These are phyloP conservation scores for Phaseolus coccineus DNA, from an alignment of 331 rosid species.

Conservation along the genomic window DNA sequence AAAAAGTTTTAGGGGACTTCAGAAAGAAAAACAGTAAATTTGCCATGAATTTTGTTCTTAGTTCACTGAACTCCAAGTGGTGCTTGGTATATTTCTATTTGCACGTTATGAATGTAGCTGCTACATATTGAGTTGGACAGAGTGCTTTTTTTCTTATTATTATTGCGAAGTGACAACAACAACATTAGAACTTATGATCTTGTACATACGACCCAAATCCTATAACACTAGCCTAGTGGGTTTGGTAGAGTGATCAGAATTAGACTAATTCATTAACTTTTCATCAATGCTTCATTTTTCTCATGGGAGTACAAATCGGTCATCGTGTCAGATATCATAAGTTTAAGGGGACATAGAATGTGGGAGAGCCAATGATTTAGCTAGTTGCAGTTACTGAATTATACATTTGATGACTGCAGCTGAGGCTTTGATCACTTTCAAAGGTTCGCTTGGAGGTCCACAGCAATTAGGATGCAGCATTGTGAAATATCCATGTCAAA, in stretches of 20 bases:
- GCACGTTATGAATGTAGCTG: constrained; percentile 7
- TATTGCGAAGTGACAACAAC: not conserved
- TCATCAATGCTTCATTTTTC: constrained; percentile 11
- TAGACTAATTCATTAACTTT: not conserved
- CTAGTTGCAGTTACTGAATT: constrained; percentile 4
- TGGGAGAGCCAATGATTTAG: not conserved
- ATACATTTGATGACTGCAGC: constrained; percentile 45
- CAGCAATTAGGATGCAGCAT: constrained; percentile 43
- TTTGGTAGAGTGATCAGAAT: not conserved
- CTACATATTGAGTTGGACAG: constrained; percentile 14
- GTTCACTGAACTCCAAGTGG: constrained; percentile 11
- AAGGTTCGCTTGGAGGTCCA: constrained; percentile 41
- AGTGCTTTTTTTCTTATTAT: not conserved
- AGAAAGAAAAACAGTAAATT: not conserved
- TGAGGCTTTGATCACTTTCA: constrained; percentile 61
- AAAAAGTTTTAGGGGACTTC: constrained; percentile 11
- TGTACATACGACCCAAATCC: not conserved
- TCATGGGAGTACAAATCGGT: not conserved
- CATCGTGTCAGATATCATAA: not conserved
- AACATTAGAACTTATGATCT: not conserved
- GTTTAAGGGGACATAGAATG: not conserved
- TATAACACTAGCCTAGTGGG: too few species aligned
- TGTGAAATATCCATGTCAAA: constrained; percentile 54
- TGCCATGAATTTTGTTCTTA: not conserved
- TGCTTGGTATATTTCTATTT: constrained; percentile 7